phyloP scores from a whole-genome alignment of 768 basidiomycete genomes.

The Flagelloscypha sp. region DNA sequence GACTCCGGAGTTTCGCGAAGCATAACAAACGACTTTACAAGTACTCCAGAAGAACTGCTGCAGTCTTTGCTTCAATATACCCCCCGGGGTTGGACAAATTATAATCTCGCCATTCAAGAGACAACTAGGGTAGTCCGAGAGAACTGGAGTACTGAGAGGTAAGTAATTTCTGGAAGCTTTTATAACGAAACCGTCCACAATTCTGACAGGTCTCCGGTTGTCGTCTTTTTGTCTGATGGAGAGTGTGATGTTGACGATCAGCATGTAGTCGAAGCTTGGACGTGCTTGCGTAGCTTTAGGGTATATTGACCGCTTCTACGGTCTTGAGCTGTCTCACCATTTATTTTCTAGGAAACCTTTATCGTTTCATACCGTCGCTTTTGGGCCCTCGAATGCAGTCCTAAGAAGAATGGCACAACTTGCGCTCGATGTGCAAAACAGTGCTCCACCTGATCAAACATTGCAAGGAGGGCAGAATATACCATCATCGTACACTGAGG shows the following conservation, averaged over 20 bases:
- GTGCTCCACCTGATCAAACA: constrained; percentile 31
- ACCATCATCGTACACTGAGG: constrained; percentile 40
- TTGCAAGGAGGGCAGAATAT: constrained; percentile 22
- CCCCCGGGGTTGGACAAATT: constrained; percentile 34
- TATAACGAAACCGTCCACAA: not conserved
- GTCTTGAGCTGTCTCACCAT: not conserved
- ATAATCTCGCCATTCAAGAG: constrained; percentile 27
- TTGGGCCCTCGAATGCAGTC: constrained; percentile 27
- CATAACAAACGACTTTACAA: constrained; percentile 38
- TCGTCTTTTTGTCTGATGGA: constrained; percentile 54
- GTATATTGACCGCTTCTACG: constrained; percentile 16
- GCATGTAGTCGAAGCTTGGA: constrained; percentile 31
- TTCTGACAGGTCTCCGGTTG: constrained; percentile 32
- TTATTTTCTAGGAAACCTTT: constrained; percentile 35
- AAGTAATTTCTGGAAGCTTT: not conserved
- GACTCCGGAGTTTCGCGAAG: constrained; percentile 13
- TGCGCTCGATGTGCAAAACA: constrained; percentile 39
- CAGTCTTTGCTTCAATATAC: constrained; percentile 23
- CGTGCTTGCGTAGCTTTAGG: constrained; percentile 35
- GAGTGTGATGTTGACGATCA: constrained; percentile 31
- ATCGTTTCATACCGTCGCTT: constrained; percentile 53
- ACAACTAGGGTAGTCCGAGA: constrained; percentile 32
- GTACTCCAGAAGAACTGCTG: constrained; percentile 37
- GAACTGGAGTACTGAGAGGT: constrained; percentile 47
- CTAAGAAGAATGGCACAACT: constrained; percentile 45